These are phyloP conservation scores for Phascolomyces articulosus DNA, from an alignment of 371 early-diverging fungal species.

Conservation along the genomic window DNA sequence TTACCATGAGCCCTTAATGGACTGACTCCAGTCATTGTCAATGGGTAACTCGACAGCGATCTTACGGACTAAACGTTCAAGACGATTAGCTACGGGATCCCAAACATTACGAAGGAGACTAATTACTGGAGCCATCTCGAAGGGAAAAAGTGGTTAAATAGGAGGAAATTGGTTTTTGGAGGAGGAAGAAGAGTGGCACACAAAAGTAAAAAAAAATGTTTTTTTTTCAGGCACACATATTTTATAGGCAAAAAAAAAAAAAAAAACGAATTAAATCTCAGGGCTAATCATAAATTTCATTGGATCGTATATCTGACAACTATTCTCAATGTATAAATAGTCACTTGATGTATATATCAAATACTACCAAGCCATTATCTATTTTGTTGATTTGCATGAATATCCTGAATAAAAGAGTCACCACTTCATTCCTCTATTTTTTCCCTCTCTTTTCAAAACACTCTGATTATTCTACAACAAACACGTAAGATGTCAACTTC, in stretches of 20 bases:
- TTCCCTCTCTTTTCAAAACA: too few relatives aligned
- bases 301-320: too few relatives aligned
- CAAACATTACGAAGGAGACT: constrained; percentile 18
- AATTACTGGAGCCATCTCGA: constrained; percentile 15
- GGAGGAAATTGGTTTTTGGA: neutral
- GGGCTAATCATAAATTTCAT: too few relatives aligned
- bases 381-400: too few relatives aligned
- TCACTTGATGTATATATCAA: too few relatives aligned
- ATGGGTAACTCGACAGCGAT: constrained; percentile 59
- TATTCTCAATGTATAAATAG: too few relatives aligned
- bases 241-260: neutral
- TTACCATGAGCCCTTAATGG: constrained; percentile 61
- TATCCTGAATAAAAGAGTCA: too few relatives aligned
- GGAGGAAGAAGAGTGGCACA: neutral
- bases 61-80: constrained; percentile 38
- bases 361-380: too few relatives aligned
- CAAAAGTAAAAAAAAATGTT: neutral
- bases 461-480: too few relatives aligned
- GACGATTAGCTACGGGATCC: constrained; percentile 29
- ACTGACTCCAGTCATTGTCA: constrained; percentile 59
- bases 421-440: too few relatives aligned
- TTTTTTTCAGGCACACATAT: neutral
- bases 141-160: neutral
- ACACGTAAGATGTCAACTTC: too few relatives aligned
- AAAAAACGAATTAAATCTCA: too few relatives aligned